A percentile compares a stretch with the other conserved stretches of the same genome.
Conservation (phyloP, 2,329 filamentous ascomycete species). For the Cladophialophora carrionii region DNA sequence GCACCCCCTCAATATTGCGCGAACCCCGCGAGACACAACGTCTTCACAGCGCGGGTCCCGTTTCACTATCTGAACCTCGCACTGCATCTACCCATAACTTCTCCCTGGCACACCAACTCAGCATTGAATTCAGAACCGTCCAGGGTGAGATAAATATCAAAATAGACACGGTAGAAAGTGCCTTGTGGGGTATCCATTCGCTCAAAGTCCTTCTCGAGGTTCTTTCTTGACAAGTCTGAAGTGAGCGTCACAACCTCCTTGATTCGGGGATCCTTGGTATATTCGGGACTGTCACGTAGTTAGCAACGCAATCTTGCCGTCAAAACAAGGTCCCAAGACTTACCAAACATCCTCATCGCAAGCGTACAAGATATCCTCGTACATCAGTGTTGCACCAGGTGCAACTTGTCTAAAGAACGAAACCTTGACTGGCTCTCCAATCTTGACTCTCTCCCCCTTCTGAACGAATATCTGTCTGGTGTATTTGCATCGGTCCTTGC, state of each 20-base stretch:
- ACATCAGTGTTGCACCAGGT: conserved; percentile 96
- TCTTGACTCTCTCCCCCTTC: conserved; percentile 98
- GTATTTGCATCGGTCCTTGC: conserved; percentile 98
- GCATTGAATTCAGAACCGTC: conserved; percentile 98
- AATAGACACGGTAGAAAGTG: conserved; percentile 81
- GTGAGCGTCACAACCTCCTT: conserved; percentile 98
- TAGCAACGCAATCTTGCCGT: background rate
- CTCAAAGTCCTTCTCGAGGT: conserved; percentile 98
- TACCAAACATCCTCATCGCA: conserved; percentile 89
- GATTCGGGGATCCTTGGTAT: conserved; percentile 99
- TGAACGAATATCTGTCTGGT: conserved; percentile 98
- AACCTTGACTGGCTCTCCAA: conserved; percentile 97
- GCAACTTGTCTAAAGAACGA: conserved; percentile 98
- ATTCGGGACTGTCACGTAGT: conserved; percentile 69
- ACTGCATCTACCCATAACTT: conserved; percentile 96
- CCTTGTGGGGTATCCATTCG: conserved; percentile 98
- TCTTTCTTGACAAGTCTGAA: conserved; percentile 94
- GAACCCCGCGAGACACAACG: no score
- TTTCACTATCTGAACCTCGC: conserved; percentile 72
- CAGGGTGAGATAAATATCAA: conserved; percentile 80
- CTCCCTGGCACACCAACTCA: conserved; percentile 97
- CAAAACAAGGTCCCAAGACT: conserved; percentile 17
- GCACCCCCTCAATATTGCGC: no score
- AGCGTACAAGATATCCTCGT: conserved; percentile 96
- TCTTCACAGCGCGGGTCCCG: background rate